Evolutionary conservation across 306 rosid genomes (phyloP).

Genomic region (Pueraria montana): DNA sequence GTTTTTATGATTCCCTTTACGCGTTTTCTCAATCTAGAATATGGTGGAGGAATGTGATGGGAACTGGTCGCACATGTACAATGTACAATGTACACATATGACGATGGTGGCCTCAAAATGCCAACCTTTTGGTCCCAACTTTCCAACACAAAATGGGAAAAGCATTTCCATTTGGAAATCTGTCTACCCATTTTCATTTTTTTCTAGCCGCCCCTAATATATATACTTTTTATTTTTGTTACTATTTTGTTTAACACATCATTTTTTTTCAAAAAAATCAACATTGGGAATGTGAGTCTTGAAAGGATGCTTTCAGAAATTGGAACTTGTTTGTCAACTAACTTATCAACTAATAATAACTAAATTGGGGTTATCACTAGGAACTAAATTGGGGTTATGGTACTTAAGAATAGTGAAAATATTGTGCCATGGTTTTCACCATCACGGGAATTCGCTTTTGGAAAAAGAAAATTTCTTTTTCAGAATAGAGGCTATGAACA

Average conservation of each 20-base stretch:
- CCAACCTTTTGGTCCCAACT: conserved; percentile 48
- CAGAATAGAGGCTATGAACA: conserved; percentile 41
- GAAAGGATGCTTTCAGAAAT: background rate
- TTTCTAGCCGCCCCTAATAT: conserved; percentile 48
- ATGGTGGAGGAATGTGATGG: conserved; percentile 35
- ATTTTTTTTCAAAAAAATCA: background rate
- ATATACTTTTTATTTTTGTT: background rate
- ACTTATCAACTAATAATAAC: background rate
- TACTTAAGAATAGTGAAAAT: no score
- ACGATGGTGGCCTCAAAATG: conserved; percentile 20
- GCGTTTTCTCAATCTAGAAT: conserved; percentile 43
- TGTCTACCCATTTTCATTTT: background rate
- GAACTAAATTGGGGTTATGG: no score
- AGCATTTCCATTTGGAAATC: background rate
- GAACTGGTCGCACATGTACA: conserved; percentile 2
- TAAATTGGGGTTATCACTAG: no score
- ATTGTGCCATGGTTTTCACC: conserved; percentile 10
- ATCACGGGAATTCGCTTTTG: background rate
- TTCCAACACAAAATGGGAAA: conserved; percentile 29
- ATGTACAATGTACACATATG: background rate
- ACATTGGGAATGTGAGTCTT: background rate
- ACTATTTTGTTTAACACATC: background rate
- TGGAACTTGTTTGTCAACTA: background rate
- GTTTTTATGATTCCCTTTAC: conserved; percentile 29
- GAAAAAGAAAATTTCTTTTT: conserved; percentile 27